Conservation (phyloP, 108 stramenopile genomes). For the Seminavis robusta region DNA sequence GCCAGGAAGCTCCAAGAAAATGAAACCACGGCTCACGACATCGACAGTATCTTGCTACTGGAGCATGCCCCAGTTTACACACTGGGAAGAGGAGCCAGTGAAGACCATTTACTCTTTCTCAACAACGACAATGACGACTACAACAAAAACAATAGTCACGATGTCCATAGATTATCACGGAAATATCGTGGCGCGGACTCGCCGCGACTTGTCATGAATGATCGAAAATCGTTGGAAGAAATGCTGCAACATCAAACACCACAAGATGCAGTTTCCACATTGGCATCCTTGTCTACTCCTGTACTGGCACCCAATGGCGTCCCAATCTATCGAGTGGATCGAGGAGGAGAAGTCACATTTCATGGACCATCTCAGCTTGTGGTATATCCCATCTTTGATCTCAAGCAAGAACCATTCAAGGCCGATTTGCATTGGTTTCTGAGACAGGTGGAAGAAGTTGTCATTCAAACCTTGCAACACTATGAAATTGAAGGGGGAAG, state of each 20-base stretch:
- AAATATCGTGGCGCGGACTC: slow-evolving; percentile 37
- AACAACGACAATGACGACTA: slow-evolving; percentile 8
- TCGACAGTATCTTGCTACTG: slow-evolving; percentile 68
- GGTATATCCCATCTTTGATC: slow-evolving; percentile 91
- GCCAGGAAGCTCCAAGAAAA: no score
- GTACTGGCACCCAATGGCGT: slow-evolving; percentile 71
- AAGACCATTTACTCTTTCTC: slow-evolving; percentile 68
- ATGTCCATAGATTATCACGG: slow-evolving; percentile 20
- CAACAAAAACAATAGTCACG: background rate
- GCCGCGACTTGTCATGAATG: slow-evolving; percentile 33
- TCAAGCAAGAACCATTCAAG: slow-evolving; percentile 45
- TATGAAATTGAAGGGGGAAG: slow-evolving; percentile 61
- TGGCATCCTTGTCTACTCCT: slow-evolving; percentile 34
- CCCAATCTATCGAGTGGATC: slow-evolving; percentile 85
- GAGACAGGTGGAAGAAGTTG: slow-evolving; percentile 85
- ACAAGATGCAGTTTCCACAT: slow-evolving; percentile 1
- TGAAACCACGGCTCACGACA: slow-evolving; percentile 43
- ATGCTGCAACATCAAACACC: slow-evolving; percentile 4
- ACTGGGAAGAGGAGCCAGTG: slow-evolving; percentile 89
- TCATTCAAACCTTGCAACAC: slow-evolving; percentile 63
- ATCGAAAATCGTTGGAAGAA: slow-evolving; percentile 6
- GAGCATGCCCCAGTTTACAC: slow-evolving; percentile 98
- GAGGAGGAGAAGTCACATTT: slow-evolving; percentile 98
- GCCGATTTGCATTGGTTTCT: slow-evolving; percentile 97
- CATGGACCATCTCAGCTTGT: slow-evolving; percentile 98